phyloP scores from a whole-genome alignment of 2,329 filamentous ascomycete genomes.

The Dendryphion nanum region DNA sequence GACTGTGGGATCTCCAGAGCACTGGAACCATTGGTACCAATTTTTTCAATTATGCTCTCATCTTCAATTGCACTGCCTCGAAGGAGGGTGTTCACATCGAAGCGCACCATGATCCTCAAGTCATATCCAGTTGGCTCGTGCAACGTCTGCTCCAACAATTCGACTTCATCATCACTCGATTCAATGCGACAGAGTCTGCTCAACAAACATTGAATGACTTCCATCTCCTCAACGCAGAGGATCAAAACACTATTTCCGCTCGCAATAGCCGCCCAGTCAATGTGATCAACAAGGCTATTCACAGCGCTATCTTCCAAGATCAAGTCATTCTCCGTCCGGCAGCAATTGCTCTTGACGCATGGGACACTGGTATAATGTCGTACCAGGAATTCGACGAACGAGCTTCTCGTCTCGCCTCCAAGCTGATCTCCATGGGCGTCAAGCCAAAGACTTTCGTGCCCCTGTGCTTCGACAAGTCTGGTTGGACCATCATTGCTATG shows the following conservation, averaged over 20 bases:
- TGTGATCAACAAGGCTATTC: slow-evolving; percentile 26
- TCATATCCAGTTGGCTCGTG: slow-evolving; percentile 28
- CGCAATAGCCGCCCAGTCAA: slow-evolving; percentile 28
- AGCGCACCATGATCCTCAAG: slow-evolving; percentile 27
- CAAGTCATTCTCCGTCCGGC: slow-evolving; percentile 16
- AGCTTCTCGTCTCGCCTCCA: slow-evolving; percentile 23
- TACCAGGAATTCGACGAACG: slow-evolving; percentile 30
- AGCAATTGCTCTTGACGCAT: slow-evolving; percentile 25
- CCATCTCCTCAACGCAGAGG: slow-evolving; percentile 18
- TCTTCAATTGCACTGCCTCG: slow-evolving; percentile 29
- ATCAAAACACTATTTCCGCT: slow-evolving; percentile 15
- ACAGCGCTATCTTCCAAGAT: slow-evolving; percentile 25
- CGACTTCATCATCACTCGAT: slow-evolving; percentile 21
- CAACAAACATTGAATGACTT: slow-evolving; percentile 16
- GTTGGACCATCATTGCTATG: slow-evolving; percentile 35
- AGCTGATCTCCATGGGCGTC: slow-evolving; percentile 22
- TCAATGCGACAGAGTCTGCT: slow-evolving; percentile 16
- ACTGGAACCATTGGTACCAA: slow-evolving; percentile 32
- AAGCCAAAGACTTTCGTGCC: slow-evolving; percentile 27
- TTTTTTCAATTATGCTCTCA: slow-evolving; percentile 37
- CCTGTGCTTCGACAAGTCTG: slow-evolving; percentile 38
- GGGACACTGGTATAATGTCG: slow-evolving; percentile 25
- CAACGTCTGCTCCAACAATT: slow-evolving; percentile 28
- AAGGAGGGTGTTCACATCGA: slow-evolving; percentile 21
- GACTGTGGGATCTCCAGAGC: slow-evolving; percentile 32